Conservation (phyloP, 2,329 filamentous ascomycete genomes). For the Pseudofabraea citricarpa region DNA sequence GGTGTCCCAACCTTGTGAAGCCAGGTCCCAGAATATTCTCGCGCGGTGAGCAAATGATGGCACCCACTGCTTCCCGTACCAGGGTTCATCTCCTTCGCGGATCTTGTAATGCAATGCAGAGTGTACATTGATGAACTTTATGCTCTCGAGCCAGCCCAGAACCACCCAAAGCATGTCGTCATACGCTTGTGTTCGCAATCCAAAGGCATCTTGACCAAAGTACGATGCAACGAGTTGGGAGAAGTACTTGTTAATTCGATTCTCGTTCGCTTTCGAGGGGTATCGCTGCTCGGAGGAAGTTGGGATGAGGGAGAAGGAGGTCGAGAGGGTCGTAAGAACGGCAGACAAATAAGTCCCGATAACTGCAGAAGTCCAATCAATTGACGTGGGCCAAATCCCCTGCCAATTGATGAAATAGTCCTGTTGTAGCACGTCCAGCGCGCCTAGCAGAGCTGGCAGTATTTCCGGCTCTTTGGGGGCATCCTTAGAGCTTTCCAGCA, state of each 20-base stretch:
- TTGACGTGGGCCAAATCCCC: conserved; percentile 78
- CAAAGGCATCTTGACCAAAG: conserved; percentile 77
- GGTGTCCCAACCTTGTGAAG: conserved; percentile 75
- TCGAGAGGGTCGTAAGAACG: conserved; percentile 66
- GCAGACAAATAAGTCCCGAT: conserved; percentile 74
- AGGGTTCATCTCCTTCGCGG: conserved; percentile 35
- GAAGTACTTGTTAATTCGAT: conserved; percentile 80
- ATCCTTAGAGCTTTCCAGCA: too few relatives aligned
- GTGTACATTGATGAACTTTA: conserved; percentile 72
- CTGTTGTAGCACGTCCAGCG: conserved; percentile 71
- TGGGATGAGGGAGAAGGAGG: conserved; percentile 43
- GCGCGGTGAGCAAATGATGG: conserved; percentile 78
- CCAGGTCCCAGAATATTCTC: conserved; percentile 80
- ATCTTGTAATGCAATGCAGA: conserved; percentile 52
- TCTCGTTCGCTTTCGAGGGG: conserved; percentile 46
- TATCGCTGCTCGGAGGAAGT: conserved; percentile 2
- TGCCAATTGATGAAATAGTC: conserved; percentile 72
- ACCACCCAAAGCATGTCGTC: conserved; percentile 97
- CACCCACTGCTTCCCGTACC: conserved; percentile 75
- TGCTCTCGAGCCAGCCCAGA: conserved; percentile 79
- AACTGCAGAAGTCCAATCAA: conserved; percentile 92
- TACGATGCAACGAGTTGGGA: conserved; percentile 73
- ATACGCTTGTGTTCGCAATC: conserved; percentile 72
- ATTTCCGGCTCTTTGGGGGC: conserved; percentile 11
- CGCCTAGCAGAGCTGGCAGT: conserved; percentile 37